These are phyloP conservation scores for Talaromyces funiculosus DNA, from an alignment of 2,329 filamentous ascomycete genomes.

Conservation along the genomic window DNA sequence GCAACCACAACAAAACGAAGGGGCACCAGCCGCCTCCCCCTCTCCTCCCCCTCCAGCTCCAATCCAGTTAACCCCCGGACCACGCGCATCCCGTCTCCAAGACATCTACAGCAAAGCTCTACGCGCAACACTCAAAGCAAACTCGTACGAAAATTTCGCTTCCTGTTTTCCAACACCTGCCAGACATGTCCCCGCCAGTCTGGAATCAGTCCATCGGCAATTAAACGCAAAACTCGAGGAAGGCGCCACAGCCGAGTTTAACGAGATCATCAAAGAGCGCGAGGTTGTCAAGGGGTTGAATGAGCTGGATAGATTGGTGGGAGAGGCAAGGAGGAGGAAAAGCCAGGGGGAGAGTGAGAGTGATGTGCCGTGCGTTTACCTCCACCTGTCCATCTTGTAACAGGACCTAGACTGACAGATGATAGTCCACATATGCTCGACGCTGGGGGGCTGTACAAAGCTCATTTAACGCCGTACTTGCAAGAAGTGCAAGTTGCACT, in stretches of 20 bases:
- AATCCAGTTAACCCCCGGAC: slow-evolving; percentile 51
- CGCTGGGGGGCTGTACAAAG: slow-evolving; percentile 51
- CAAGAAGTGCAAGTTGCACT: slow-evolving; percentile 46
- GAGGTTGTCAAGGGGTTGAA: slow-evolving; percentile 55
- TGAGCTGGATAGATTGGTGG: slow-evolving; percentile 55
- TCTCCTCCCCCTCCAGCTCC: slow-evolving; percentile 52
- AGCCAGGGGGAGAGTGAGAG: slow-evolving; percentile 36
- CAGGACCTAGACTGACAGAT: not conserved
- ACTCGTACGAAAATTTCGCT: slow-evolving; percentile 57
- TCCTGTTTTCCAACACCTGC: slow-evolving; percentile 60
- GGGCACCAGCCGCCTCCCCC: slow-evolving; percentile 21
- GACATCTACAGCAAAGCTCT: slow-evolving; percentile 57
- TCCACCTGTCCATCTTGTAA: not conserved
- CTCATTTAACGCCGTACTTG: slow-evolving; percentile 55
- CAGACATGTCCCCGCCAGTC: slow-evolving; percentile 49
- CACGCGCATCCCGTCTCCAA: slow-evolving; percentile 55
- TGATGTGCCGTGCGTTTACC: slow-evolving; percentile 39
- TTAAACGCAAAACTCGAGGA: slow-evolving; percentile 55
- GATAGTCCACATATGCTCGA: slow-evolving; percentile 54
- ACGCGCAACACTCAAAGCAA: slow-evolving; percentile 55
- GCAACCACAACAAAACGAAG: not conserved
- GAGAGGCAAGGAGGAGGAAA: slow-evolving; percentile 52
- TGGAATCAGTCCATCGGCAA: slow-evolving; percentile 55
- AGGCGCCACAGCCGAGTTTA: slow-evolving; percentile 54
- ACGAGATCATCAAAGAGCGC: slow-evolving; percentile 53